Evolutionary conservation across 495 filamentous ascomycete genomes (phyloP), one percentile per base, ranked within the genome.

Genomic region (Aspergillus baeticus): DNA sequence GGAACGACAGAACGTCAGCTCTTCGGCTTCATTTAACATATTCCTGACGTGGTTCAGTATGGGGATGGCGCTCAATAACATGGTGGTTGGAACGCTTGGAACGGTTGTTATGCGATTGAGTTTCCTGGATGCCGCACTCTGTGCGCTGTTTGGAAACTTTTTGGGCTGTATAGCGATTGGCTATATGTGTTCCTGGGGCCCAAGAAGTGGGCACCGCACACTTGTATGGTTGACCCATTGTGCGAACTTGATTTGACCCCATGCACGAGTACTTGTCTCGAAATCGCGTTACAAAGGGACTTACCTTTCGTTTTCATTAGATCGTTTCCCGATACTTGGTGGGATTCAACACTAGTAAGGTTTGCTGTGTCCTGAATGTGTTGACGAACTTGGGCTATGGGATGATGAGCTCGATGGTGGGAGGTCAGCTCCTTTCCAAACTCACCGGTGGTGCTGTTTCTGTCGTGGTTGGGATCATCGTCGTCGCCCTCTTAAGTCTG

Each of bases 171-270:
- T 77, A 3, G 76, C 78, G 0, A 81, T 86, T n/a, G 87, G 82
- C 0, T 91, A 88, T 68, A 88, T 87, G 65, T 82, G 85, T 42
- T 84, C 81, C n/a, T 92, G 84, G 77, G 89, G 89, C 7, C 87
- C 89, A 0, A 68, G 63, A 53, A 85, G 81, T 67, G 89, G 89
- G 33, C 87, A 89, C 69, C 73, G 88, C 49, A 90, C 85, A 21
- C 79, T 92, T 81, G 83, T 84, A 69, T 56, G 70, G 26, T 43
- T 47, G 37, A 43, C 33, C 47, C 23, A 26, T 38, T n/a, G n/a
- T n/a, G n/a, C 6, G 10, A 2, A 15, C 18, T 1, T 13, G 33
- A 5, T 22, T 10, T 49, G 26, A 8, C 26, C 26, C 8, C 8
- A 29, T 29, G 26, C 26, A 29, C 8, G 3, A 29, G 26, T 8